Evolutionary conservation across 257 asterid species (phyloP).

Genomic region (Scutellaria minor): DNA sequence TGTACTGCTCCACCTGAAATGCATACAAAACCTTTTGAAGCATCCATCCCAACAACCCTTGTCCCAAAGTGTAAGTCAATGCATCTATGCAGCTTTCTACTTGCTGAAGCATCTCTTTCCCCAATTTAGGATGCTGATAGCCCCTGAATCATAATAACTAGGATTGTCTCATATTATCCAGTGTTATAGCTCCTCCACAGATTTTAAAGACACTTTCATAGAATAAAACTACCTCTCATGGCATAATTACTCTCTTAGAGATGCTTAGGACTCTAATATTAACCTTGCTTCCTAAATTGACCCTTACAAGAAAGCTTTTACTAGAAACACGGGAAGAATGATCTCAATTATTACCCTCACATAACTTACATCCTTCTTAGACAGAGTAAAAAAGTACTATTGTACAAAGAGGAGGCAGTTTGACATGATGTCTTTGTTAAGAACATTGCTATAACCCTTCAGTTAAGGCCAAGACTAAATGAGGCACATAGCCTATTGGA

Average conservation of each 20-base stretch:
- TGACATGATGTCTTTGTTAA: neutral
- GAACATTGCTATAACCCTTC: neutral
- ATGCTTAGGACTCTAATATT: neutral
- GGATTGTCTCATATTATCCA: neutral
- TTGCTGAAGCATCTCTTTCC: neutral
- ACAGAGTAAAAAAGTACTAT: neutral
- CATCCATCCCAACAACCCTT: neutral
- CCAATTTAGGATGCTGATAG: slow-evolving; percentile 6
- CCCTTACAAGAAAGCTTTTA: slow-evolving; percentile 13
- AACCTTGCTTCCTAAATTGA: slow-evolving; percentile 5
- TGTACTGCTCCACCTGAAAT: neutral
- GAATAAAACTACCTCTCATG: neutral
- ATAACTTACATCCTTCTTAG: neutral
- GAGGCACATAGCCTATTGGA: neutral
- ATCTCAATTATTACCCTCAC: neutral
- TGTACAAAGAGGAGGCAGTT: slow-evolving; percentile 1
- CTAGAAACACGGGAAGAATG: neutral
- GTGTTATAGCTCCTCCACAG: slow-evolving; percentile 4
- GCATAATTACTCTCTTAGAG: neutral
- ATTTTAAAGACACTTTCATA: neutral
- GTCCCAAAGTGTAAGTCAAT: neutral
- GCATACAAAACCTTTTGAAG: neutral
- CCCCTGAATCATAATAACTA: neutral
- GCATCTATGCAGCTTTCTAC: neutral
- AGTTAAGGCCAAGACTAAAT: neutral